Evolutionary conservation across 139 green algal genomes (phyloP), one percentile per base, ranked within the genome.

Genomic region (Tetradesmus obliquus): DNA sequence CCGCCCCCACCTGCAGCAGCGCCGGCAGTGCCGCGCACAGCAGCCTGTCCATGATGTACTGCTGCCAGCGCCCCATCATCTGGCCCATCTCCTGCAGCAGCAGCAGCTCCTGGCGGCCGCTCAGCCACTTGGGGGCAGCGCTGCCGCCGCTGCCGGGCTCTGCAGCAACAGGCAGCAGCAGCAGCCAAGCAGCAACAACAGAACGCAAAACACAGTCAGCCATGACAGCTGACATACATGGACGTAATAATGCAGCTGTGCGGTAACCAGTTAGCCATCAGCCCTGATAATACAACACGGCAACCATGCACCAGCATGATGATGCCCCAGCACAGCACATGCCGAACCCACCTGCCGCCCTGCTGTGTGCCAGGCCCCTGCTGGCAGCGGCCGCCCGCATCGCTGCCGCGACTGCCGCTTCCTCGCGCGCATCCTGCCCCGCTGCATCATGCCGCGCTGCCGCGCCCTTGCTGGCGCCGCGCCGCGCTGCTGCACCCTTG

Each of bases 61-160:
- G 84, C 55, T 94, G 93, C 79, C 90, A 92, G 82, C 79, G 85
- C 10, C 51, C 79, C 60, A 93, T 88, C 86, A 94, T 82, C n/a
- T 94, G 93, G 19, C 88, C 82, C 83, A 94, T 93, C 79, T 93
- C 88, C 83, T 94, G 88, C 71, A 95, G 93, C 79, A 96, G 87
- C 51, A 93, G 84, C 80, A 94, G 79, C 89, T 92, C 89, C 82
- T 88, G 19, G 3, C 53, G 45, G 22, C 22, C 55, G 51, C 82
- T 84, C 66, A 92, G 66, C 89, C 80, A 94, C 83, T 53, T 84
- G 51, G 84, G 93, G 93, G 66, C 66, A 51, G 22, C 53, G 5
- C 15, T 9, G 20, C n/a, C 20, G 22, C 51, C 71, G 17, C 66
- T 76, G 2, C 66, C 66, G n/a, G 66, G 17, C 66, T 76, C 66